phyloP scores from a whole-genome alignment of 2,329 filamentous ascomycete genomes.

The Talaromyces marneffei region DNA sequence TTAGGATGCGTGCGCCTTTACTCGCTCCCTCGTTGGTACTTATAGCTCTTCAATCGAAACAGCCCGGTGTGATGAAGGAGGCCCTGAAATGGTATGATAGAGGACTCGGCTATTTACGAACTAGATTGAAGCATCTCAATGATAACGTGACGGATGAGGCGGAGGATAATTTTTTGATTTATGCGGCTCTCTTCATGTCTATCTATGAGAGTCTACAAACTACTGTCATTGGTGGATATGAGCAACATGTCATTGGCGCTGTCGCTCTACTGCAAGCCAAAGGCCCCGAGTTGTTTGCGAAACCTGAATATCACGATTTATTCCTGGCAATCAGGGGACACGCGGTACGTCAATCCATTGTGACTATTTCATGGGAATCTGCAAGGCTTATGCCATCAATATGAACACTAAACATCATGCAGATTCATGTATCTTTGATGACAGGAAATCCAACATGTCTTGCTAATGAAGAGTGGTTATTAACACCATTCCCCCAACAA shows the following conservation, averaged over 20 bases:
- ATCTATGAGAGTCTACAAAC: slow-evolving; percentile 6
- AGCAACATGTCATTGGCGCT: slow-evolving; percentile 8
- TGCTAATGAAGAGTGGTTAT: slow-evolving; percentile 6
- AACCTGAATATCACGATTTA: slow-evolving; percentile 3
- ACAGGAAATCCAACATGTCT: slow-evolving; percentile 7
- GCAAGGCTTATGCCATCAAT: background rate
- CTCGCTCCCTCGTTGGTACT: slow-evolving; percentile 10
- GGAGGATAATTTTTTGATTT: slow-evolving; percentile 7
- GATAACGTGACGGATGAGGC: background rate
- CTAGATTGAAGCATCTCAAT: background rate
- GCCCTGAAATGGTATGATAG: slow-evolving; percentile 10
- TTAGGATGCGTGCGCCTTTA: slow-evolving; percentile 2
- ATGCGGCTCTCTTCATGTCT: slow-evolving; percentile 10
- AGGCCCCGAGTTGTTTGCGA: slow-evolving; percentile 5
- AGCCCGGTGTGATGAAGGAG: slow-evolving; percentile 4
- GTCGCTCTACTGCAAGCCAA: slow-evolving; percentile 6
- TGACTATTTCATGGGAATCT: background rate
- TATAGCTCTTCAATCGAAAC: slow-evolving; percentile 4
- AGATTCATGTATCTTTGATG: slow-evolving; percentile 11
- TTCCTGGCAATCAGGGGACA: slow-evolving; percentile 8
- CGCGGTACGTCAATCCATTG: background rate
- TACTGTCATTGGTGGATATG: slow-evolving; percentile 7
- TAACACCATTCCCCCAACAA: background rate
- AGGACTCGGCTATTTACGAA: slow-evolving; percentile 8
- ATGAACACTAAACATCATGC: background rate